Base-by-base conservation (phyloP, 2,329 filamentous ascomycete species). In the Bisporella sp. region DNA sequence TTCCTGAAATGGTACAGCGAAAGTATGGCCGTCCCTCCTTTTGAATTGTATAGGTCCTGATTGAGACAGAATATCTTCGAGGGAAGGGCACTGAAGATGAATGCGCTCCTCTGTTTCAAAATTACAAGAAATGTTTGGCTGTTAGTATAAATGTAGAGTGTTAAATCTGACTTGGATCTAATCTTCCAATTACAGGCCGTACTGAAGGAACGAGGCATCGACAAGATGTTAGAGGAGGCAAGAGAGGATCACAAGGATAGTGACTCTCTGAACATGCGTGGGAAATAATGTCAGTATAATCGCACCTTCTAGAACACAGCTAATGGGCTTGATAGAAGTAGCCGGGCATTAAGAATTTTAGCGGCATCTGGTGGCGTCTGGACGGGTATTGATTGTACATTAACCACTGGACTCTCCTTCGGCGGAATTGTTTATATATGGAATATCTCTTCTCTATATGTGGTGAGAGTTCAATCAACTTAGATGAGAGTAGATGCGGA, bases 1-100 rank as follows among this genome's bases (percentile, higher is more conserved):
- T 99, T 99, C 68, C 74, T 99, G 57, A 97, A 96, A 72, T 99
- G 93, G 93, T 99, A 99, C 69, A 96, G 91, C 66, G 93, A 99
- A 71, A 97, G 93, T 96, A 76, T 52, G 85, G 69, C 31, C 47
- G 46, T 53, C 40, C 47, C 47, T 59, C 61, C 46, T 57, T 49
- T 45, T 32, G 35, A 48, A n/a, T 47, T 13, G 13, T 28, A 43
- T 37, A 46, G 11, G 30, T 55, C 45, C 52, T 54, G 12, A 57
- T 29, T 28, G 30, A 2, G 30, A 21, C 57, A 93, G 93, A 96
- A 70, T 99, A 96, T 64, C 81, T 99, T 21, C 81, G 90, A 59
- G 91, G 91, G 6, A 85, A 85, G 52, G 86, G 90, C 41, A 86
- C 83, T 40, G 84, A 84, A 43, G 90, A 82, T 51, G 92, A 97